Base-by-base conservation (phyloP, 2,329 filamentous ascomycete genomes). In the Fusarium sterilihyphosum region DNA sequence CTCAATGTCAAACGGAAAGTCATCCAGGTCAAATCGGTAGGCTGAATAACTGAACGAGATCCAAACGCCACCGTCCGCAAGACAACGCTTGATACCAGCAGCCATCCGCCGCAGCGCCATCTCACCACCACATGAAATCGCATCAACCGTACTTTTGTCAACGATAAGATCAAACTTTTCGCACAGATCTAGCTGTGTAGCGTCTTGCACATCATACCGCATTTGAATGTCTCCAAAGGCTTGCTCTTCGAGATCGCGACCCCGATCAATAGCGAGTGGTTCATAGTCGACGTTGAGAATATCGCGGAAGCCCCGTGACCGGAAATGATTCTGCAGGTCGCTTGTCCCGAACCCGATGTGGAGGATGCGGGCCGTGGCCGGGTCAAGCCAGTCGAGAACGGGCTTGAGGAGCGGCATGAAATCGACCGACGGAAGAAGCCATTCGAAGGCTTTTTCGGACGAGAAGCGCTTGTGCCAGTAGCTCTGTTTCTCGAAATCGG, bases 261-360 rank as follows among this genome's bases (percentile, higher is more conserved):
- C 86, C 35, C 85, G 82, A 29, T 84, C 81, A 14, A 85, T 78
- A 11, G 86, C 86, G 12, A 86, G 80, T 9, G 86, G 86, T 73
- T 88, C 86, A 70, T 85, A 88, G 77, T 88, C 87, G 67, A 86
- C 77, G 67, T 88, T 88, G 12, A 84, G 85, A 24, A 88, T 80
- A 72, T 85, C 73, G 6, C 60, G n/a, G 69, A 85, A 85, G 4
- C 85, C 86, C 14, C 78, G 78, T 9, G 69, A 67, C 10, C 86
- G 85, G n/a, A 88, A 79, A 68, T 84, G 82, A 71, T 83, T 86
- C 31, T 88, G 86, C 37, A 88, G 76, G 69, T 87, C 85, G 77
- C 86, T 88, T 12, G 86, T 88, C 18, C 87, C 87, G 50, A 81
- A 85, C 62, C 87, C 87, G 5, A 88, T 71, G 49, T 88, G 84